Base-by-base conservation (phyloP, 352 stramenopile species). In the Pythium insidiosum region DNA sequence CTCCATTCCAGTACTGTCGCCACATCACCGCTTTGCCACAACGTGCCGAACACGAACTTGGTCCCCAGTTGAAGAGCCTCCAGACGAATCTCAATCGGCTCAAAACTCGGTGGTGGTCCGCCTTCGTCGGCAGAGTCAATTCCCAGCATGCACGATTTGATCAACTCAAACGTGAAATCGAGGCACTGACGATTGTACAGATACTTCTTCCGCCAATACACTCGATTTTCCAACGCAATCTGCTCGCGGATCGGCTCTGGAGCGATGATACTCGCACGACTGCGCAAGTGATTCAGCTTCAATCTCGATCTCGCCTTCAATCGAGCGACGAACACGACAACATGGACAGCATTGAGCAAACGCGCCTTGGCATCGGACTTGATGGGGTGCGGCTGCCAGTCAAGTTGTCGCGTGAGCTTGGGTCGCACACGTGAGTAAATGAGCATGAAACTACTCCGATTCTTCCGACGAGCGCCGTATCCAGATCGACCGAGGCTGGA, bases 131-230 rank as follows among this genome's bases (percentile, higher is more conserved):
- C 40, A 31, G 50, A 42, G 5, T 56, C 43, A 6, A 43, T 68
- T 65, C 62, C 59, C 10, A 74, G 58, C 10, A 88, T 63, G 30
- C 77, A 88, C 16, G 62, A 72, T 9, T 58, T 56, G n/a, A 91
- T 41, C 6, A 94, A 48, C 36, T 86, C 71, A 49, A 82, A 86
- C 29, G 81, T 94, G 53, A 94, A 94, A 19, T 71, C 66, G 12
- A 88, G 58, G 35, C 74, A 92, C 5, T 75, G 63, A 6, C 56
- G 63, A 33, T 90, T 79, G 40, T 81, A 87, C 33, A 94, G 43
- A 43, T 94, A 93, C 51, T 71, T 78, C 56, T 93, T 93, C 6
- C 80, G 61, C 83, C 83, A 94, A 39, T 89, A 94, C 29, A 88
- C 62, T 19, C 66, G 69, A 47, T 94, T 94, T 39, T 94, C 83